A percentile compares a stretch with the other conserved stretches of the same genome.
Evolutionary conservation across 192 early-diverging fungal species (phyloP).

Genomic region (Geranomyces michiganensis): DNA sequence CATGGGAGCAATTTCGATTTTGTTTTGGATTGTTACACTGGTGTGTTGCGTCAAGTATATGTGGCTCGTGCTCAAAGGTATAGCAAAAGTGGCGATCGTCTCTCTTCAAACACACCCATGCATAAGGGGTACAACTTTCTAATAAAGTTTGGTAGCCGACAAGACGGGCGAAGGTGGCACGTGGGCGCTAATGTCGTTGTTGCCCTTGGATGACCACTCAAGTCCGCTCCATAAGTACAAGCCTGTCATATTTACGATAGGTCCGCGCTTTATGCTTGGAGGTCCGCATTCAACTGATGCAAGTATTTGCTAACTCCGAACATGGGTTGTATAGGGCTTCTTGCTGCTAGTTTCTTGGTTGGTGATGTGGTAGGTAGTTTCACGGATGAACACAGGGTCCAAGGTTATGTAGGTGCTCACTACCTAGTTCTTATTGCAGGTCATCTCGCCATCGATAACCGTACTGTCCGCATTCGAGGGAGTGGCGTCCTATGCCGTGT

Average conservation of each 20-base stretch:
- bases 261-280: too few species aligned
- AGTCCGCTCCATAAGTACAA: neutral
- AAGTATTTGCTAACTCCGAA: neutral
- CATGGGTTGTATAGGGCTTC: conserved; percentile 23
- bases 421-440: conserved; percentile 10
- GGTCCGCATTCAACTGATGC: too few species aligned
- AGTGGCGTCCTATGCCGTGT: conserved; percentile 30
- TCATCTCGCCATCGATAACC: conserved; percentile 45
- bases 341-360: conserved; percentile 45
- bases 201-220: conserved; percentile 30
- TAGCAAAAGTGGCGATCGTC: neutral
- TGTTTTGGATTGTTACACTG: conserved; percentile 56
- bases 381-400: neutral
- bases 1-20: conserved; percentile 50
- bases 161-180: conserved; percentile 66
- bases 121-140: neutral
- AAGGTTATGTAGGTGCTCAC: neutral
- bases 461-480: conserved; percentile 49
- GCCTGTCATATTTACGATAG: too few species aligned
- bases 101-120: neutral
- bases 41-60: conserved; percentile 51
- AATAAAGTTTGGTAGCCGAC: conserved; percentile 43
- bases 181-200: conserved; percentile 55
- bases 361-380: conserved; percentile 43
- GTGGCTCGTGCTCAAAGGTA: conserved; percentile 46